Evolutionary conservation across 306 rosid genomes (phyloP), one percentile per base, ranked within the genome.

Genomic region (Cotoneaster glaucophyllus): DNA sequence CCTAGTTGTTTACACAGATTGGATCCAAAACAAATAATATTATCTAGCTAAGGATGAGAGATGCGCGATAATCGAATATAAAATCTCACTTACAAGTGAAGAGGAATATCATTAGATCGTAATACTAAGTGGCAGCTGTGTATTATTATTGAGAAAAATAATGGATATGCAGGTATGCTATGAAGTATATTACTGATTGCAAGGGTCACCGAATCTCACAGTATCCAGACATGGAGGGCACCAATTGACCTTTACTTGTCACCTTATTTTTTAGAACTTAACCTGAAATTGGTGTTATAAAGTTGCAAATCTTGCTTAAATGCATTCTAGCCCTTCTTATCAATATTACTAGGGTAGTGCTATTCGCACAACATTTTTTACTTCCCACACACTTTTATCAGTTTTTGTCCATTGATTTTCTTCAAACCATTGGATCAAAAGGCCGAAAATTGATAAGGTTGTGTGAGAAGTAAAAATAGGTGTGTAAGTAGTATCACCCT

Each of bases 401-500:
- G 7, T 32, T 32, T 32, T 5, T 32, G 7, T 32, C 7, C 6
- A 32, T 32, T 32, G 0, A 32, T 32, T 5, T 32, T 32, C 7
- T 32, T 32, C 1, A 32, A 32, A 5, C 0, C 1, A 32, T 32
- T 32, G 1, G 6, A 32, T 0, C 6, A 1, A 32, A 32, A 6
- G 1, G 7, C 1, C 1, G 7, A 32, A 32, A 32, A 32, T 32
- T 32, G 5, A 32, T 1, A 32, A 5, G 0, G 1, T 0, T 5
- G 7, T 29, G 5, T 32, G 37, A 32, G 7, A 32, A 34, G 9
- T 34, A 34, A 34, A 34, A 34, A 34, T 34, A 0, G 0, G 9
- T 6, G 2, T 32, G 8, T 6, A 8, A 32, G 2, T 32, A 32
- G 1, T 8, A 0, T 8, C 2, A 32, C 7, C 37, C 2, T 34